phyloP scores from a whole-genome alignment of 2,329 filamentous ascomycete genomes.

The Arthroderma sp. region DNA sequence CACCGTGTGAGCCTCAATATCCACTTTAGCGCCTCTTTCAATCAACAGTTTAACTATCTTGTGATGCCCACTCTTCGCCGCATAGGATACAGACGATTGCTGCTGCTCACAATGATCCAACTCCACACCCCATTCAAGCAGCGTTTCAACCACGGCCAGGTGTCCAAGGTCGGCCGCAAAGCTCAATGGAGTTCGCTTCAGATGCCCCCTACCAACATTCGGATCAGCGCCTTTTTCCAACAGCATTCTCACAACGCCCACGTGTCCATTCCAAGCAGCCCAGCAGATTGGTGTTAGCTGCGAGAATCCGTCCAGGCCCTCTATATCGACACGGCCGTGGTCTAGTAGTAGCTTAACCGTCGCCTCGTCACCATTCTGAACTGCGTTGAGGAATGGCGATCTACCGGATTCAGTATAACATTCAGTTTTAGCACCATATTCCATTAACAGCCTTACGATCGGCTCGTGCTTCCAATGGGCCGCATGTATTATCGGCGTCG shows the following conservation, averaged over 20 bases:
- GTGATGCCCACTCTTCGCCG: neutral
- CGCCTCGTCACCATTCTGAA: neutral
- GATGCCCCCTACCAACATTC: neutral
- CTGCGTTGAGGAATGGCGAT: neutral
- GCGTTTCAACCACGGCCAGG: neutral
- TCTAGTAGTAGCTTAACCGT: conserved; percentile 3
- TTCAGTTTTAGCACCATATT: neutral
- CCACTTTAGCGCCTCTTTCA: neutral
- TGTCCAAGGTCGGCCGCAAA: neutral
- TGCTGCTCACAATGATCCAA: neutral
- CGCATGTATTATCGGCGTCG: neutral
- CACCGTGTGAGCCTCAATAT: neutral
- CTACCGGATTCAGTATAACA: neutral
- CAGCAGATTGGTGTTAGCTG: neutral
- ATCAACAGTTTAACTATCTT: neutral
- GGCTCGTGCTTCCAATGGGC: neutral
- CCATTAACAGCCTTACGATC: neutral
- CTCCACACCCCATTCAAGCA: neutral
- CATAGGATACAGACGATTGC: neutral
- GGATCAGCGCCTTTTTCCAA: neutral
- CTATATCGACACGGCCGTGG: neutral
- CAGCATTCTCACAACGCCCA: neutral
- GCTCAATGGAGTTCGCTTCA: neutral
- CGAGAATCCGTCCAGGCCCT: neutral
- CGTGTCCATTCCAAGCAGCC: neutral